Evolutionary conservation across 164 flowering plant species (phyloP), one percentile per base, ranked within the genome.

Genomic region (Umbilicus rupestris): DNA sequence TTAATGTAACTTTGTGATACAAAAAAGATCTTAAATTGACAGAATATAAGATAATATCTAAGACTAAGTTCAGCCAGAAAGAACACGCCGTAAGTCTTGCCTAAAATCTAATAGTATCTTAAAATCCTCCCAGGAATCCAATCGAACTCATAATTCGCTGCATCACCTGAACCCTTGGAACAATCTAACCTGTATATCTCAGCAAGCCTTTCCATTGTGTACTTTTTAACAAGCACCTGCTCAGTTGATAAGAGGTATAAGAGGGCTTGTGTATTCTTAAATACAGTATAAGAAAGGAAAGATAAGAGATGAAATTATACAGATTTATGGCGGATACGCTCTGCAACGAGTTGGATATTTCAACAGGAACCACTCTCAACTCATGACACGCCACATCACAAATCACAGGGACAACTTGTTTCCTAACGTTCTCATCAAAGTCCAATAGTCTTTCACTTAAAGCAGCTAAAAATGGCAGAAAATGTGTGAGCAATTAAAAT

Each of bases 121-220:
- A 90, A 73, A 64, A 94, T 86, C 80, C 81, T 90, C 66, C 92
- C 93, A 68, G 97, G 96, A 62, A 94, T 87, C 98, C 98, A 94
- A 57, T 85, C 91, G 78, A 74, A 87, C 46, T 66, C 65, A 3
- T 35, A 3, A 55, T 69, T 63, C 29, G 73, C 42, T 41, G 79
- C 80, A 24, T 71, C 81, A 72, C 78, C 84, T 65, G 83, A 71
- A 47, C 73, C 65, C 67, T 69, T 78, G 65, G 68, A 70, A 77
- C 89, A 86, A 72, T 77, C 80, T 58, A 75, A 78, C 68, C 75
- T 75, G 74, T 83, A 86, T 66, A 94, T 78, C 70, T 94, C 95
- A 39, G 91, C 91, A 58, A 94, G 78, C 77, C 92, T 85, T 78
- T 94, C 98, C 90, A 91, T 75, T 5, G 98, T 84, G 73, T 87